Conservation (phyloP, 164 flowering plant species). For the Vitis riparia region DNA sequence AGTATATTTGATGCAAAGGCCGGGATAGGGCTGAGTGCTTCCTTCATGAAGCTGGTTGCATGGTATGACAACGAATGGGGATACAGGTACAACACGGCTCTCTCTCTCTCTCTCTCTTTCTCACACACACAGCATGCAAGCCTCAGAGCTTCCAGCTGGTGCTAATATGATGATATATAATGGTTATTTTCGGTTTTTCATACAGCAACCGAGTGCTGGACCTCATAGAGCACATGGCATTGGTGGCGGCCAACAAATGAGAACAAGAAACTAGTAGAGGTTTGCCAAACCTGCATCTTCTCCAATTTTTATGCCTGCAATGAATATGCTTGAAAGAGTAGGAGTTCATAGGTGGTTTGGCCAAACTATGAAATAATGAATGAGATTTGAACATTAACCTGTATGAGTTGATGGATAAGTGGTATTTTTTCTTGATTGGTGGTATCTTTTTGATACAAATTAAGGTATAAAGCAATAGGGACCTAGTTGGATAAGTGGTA, state of each 20-base stretch:
- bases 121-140: background rate
- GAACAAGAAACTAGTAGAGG: background rate
- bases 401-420: background rate
- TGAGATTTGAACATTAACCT: too few relatives aligned
- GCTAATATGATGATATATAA: background rate
- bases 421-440: background rate
- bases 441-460: too few relatives aligned
- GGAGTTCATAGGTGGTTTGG: background rate
- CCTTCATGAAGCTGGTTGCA: slow-evolving; percentile 87
- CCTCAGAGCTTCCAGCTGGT: background rate
- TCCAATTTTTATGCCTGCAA: background rate
- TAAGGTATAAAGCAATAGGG: too few relatives aligned
- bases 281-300: background rate
- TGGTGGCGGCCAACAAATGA: slow-evolving; percentile 46
- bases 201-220: slow-evolving; percentile 79
- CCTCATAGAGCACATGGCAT: slow-evolving; percentile 75
- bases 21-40: slow-evolving; percentile 77
- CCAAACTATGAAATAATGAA: too few relatives aligned
- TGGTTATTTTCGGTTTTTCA: background rate
- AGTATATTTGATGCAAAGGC: slow-evolving; percentile 97
- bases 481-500: too few relatives aligned
- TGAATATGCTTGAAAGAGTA: background rate
- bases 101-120: slow-evolving; percentile 6
- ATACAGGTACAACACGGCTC: slow-evolving; percentile 71
- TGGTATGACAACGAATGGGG: slow-evolving; percentile 99